Evolutionary conservation across 176 grass and related monocot species (phyloP).

Genomic region (Ensete glaucum): DNA sequence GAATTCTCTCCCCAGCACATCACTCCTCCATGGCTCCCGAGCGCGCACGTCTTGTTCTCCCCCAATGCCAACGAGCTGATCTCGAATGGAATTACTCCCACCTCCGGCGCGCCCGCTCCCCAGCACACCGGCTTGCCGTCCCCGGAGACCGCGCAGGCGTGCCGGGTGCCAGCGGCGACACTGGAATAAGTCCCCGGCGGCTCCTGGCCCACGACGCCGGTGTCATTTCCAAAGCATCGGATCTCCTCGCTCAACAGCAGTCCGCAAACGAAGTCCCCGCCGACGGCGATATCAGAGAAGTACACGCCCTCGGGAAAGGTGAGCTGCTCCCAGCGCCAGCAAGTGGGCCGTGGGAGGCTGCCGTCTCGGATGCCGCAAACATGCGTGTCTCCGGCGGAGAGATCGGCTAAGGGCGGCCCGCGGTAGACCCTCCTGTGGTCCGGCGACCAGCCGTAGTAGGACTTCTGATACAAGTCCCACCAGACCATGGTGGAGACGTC

Average conservation of each 20-base stretch:
- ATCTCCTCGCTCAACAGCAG: slow-evolving; percentile 16
- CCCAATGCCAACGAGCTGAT: slow-evolving; percentile 56
- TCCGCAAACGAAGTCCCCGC: slow-evolving; percentile 57
- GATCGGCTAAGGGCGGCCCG: slow-evolving; percentile 39
- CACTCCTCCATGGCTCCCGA: slow-evolving; percentile 50
- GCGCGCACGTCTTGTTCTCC: slow-evolving; percentile 34
- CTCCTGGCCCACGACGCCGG: slow-evolving; percentile 25
- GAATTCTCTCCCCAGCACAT: slow-evolving; percentile 49
- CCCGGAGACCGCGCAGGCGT: slow-evolving; percentile 51
- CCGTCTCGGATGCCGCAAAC: slow-evolving; percentile 57
- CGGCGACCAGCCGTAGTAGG: background rate
- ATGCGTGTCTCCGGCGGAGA: slow-evolving; percentile 36
- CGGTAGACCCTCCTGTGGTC: slow-evolving; percentile 42
- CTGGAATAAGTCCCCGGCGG: slow-evolving; percentile 18
- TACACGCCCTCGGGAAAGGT: background rate
- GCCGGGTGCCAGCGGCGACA: slow-evolving; percentile 20
- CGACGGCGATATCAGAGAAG: slow-evolving; percentile 59
- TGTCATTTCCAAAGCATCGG: slow-evolving; percentile 49
- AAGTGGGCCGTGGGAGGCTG: slow-evolving; percentile 32
- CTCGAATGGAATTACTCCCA: slow-evolving; percentile 9
- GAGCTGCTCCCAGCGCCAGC: slow-evolving; percentile 65
- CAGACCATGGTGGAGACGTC: slow-evolving; percentile 49
- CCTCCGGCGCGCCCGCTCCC: slow-evolving; percentile 31
- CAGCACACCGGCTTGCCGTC: slow-evolving; percentile 34
- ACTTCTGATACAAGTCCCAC: slow-evolving; percentile 48